Evolutionary conservation across 2,329 filamentous ascomycete genomes (phyloP).

Genomic region (Pseudocercospora crystallina): DNA sequence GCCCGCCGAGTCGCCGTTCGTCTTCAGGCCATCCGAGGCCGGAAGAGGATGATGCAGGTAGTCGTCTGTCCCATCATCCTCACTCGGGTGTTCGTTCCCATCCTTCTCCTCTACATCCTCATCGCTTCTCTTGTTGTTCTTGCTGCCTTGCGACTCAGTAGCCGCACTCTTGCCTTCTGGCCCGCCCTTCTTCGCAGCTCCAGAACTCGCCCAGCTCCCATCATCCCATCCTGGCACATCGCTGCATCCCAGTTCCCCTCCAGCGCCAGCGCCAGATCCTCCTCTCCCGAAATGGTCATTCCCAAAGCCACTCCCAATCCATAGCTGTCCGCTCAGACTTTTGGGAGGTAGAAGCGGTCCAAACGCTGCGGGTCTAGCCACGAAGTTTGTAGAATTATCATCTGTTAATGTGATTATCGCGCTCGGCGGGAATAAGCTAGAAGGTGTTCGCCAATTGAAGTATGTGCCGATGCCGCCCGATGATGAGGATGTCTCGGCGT

Average conservation of each 20-base stretch:
- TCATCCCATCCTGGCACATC: slow-evolving; percentile 88
- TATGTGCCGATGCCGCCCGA: slow-evolving; percentile 39
- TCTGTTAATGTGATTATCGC: slow-evolving; percentile 95
- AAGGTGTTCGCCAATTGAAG: slow-evolving; percentile 58
- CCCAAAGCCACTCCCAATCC: slow-evolving; percentile 89
- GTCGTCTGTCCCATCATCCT: slow-evolving; percentile 80
- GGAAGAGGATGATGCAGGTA: slow-evolving; percentile 66
- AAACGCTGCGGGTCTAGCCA: slow-evolving; percentile 89
- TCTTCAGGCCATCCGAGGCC: slow-evolving; percentile 42
- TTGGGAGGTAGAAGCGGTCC: slow-evolving; percentile 73
- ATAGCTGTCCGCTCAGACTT: slow-evolving; percentile 84
- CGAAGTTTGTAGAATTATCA: slow-evolving; percentile 96
- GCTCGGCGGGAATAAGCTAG: slow-evolving; percentile 89
- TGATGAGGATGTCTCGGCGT: slow-evolving; percentile 23
- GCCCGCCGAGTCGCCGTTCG: slow-evolving; percentile 35
- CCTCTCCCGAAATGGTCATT: slow-evolving; percentile 70
- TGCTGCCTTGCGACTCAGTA: slow-evolving; percentile 11
- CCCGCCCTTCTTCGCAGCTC: slow-evolving; percentile 19
- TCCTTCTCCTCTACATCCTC: slow-evolving; percentile 51
- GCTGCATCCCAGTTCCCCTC: slow-evolving; percentile 90
- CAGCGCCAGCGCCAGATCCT: slow-evolving; percentile 52
- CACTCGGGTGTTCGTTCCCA: slow-evolving; percentile 24
- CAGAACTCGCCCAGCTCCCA: slow-evolving; percentile 37
- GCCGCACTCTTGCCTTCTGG: slow-evolving; percentile 19
- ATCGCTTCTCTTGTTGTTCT: slow-evolving; percentile 27